A percentile compares a stretch with the other conserved stretches of the same genome.
These are phyloP conservation scores for Mycena galericulata DNA, from an alignment of 768 basidiomycete genomes.

Conservation along the genomic window DNA sequence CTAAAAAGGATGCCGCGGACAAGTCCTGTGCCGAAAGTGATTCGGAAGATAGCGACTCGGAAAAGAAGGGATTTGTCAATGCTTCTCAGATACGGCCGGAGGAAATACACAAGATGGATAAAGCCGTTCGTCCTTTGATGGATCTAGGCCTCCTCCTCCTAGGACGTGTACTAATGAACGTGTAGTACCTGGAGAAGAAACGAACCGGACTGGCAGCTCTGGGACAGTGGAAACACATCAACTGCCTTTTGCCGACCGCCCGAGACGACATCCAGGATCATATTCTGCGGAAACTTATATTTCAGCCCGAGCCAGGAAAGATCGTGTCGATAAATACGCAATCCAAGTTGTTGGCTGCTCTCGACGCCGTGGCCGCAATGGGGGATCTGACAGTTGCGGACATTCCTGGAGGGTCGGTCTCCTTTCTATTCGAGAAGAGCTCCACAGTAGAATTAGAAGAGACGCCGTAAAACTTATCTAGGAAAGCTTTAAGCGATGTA, in stretches of 20 bases:
- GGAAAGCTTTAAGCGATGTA: neutral
- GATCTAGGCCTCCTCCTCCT: too few relatives aligned
- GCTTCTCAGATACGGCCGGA: constrained; percentile 72
- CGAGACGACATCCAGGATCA: constrained; percentile 71
- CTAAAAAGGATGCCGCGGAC: constrained; percentile 39
- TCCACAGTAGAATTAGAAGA: constrained; percentile 41
- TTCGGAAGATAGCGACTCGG: constrained; percentile 32
- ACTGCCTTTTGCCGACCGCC: constrained; percentile 66
- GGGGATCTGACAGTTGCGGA: constrained; percentile 48
- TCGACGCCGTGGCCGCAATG: constrained; percentile 54
- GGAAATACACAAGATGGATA: constrained; percentile 59
- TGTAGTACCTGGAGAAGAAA: constrained; percentile 76
- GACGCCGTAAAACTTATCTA: constrained; percentile 6
- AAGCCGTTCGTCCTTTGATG: constrained; percentile 55
- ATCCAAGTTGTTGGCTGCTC: constrained; percentile 61
- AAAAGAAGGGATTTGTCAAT: constrained; percentile 65
- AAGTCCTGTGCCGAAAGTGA: constrained; percentile 47
- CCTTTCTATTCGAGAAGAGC: constrained; percentile 80
- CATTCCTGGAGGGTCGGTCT: constrained; percentile 75
- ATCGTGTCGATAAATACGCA: constrained; percentile 14
- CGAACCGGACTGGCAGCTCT: constrained; percentile 76
- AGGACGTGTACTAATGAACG: constrained; percentile 22
- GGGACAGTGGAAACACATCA: constrained; percentile 87
- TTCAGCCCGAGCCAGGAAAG: constrained; percentile 31
- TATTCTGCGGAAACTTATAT: constrained; percentile 67